phyloP scores from a whole-genome alignment of 139 green algal species.

The Asterochloris erici region DNA sequence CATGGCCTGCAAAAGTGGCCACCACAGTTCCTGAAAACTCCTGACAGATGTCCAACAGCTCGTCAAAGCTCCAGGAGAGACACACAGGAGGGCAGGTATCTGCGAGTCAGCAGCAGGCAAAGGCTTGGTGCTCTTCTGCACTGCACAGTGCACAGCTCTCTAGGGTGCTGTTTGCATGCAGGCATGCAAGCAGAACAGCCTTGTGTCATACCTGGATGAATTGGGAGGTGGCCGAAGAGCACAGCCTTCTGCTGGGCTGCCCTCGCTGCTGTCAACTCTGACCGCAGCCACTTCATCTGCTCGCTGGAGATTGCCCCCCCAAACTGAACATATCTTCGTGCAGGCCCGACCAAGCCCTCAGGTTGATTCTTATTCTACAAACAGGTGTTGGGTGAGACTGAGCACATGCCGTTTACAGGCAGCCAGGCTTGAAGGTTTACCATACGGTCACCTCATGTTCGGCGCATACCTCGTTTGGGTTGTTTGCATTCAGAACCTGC shows the following conservation, averaged over 20 bases:
- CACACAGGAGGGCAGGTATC: conserved; percentile 40
- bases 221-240: conserved; percentile 42
- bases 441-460: too few species aligned
- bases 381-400: background rate
- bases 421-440: background rate
- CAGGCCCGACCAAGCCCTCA: conserved; percentile 45
- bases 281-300: conserved; percentile 78
- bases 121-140: too few species aligned
- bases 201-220: conserved; percentile 20
- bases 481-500: conserved; percentile 40
- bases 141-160: background rate
- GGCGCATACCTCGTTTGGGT: conserved; percentile 55
- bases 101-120: too few species aligned
- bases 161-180: too few species aligned
- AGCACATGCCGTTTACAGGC: background rate
- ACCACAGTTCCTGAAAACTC: conserved; percentile 35
- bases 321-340: conserved; percentile 79
- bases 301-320: conserved; percentile 54
- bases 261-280: conserved; percentile 28
- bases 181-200: too few species aligned
- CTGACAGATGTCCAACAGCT: conserved; percentile 50
- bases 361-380: conserved; percentile 66
- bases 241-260: conserved; percentile 39
- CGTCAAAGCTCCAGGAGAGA: conserved; percentile 73
- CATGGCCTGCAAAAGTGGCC: conserved; percentile 61